phyloP scores from a whole-genome alignment of 371 early-diverging fungal species.

The Fennellomyces sp. region DNA sequence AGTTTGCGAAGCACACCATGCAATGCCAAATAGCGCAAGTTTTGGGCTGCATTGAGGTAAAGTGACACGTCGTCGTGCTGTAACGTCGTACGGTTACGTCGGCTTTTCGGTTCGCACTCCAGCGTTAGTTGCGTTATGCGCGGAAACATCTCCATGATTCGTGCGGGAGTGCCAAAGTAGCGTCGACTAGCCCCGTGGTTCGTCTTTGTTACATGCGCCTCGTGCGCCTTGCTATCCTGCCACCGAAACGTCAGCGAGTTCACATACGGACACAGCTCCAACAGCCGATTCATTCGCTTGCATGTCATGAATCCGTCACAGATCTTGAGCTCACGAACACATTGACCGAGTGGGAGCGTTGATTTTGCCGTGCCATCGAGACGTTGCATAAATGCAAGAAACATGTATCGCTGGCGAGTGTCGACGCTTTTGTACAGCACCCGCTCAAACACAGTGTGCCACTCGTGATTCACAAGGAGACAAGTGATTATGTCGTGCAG shows the following conservation, averaged over 20 bases:
- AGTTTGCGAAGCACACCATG: background rate
- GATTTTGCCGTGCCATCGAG: background rate
- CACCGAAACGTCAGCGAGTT: background rate
- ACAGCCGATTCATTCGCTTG: background rate
- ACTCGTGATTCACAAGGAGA: background rate
- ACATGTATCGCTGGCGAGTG: background rate
- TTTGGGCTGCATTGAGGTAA: background rate
- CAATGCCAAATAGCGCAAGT: background rate
- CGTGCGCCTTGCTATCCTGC: background rate
- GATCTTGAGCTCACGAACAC: background rate
- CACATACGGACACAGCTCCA: background rate
- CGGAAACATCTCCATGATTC: background rate
- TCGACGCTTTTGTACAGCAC: background rate
- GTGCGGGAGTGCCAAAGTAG: background rate
- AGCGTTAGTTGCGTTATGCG: background rate
- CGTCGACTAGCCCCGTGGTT: background rate
- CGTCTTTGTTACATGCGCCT: background rate
- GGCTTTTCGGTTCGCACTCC: background rate
- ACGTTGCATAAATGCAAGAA: background rate
- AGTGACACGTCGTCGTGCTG: background rate
- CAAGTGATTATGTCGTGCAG: background rate
- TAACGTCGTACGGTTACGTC: background rate
- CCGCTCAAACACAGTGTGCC: background rate
- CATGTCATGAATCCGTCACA: background rate
- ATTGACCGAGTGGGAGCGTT: background rate